Base-by-base conservation (phyloP, 257 asterid genomes). In the Ajuga chamaepitys region DNA sequence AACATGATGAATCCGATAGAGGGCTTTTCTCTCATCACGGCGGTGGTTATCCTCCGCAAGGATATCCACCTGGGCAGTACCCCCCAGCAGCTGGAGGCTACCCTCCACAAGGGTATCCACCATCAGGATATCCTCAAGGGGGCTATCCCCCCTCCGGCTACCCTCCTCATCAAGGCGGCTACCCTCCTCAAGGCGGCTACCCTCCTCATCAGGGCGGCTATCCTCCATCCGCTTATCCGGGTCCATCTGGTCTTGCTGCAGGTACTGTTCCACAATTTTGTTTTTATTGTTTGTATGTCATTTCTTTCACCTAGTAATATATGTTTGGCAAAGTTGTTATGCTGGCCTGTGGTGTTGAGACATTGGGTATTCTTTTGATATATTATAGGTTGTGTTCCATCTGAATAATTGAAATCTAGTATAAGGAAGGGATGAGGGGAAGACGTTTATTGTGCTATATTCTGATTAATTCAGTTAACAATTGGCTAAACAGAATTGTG, bases 31-130 rank as follows among this genome's bases (percentile, higher is more conserved):
- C 81, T 54, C 12, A 24, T 10, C 62, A 30, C 11, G 37, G 37
- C 7, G 37, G 37, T 8, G 48, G 46, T 37, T 35, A 81, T 60
- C 70, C 74, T 11, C 74, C 69, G 0, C 78, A 70, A 0, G 76
- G 73, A 14, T 59, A 82, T 35, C 81, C 79, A 50, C 86, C 84
- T 12, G 83, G 83, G 20, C 83, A 79, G 10, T 77, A 83, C 67
- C 84, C 84, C 3, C 79, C 83, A 1, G 79, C 76, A 3, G 70
- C 81, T 0, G 87, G 88, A 25, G 81, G 73, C 35, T 78, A 81
- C 70, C 81, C 79, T 32, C 81, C 84, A 30, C 64, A 50, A 11
- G 82, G 83, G 2, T 75, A 78, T 41, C 83, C 84, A 20, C 80
- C 82, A 5, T 32, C 62, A 4, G 85, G 82, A 0, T 74, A 80